phyloP scores from a whole-genome alignment of 1,284 basidiomycete species.

The Phylloporus sp. region DNA sequence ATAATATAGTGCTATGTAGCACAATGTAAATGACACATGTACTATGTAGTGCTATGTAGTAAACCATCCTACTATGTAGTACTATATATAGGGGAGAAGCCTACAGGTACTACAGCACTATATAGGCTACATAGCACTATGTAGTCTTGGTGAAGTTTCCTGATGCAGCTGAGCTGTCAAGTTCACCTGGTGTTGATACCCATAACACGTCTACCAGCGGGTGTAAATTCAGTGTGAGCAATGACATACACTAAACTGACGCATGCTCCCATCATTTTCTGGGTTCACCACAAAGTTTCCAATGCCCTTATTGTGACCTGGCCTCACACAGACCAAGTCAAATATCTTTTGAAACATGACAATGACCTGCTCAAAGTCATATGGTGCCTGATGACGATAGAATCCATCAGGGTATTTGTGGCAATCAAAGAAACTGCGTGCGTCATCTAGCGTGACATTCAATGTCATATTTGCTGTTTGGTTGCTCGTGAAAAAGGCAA shows the following conservation, averaged over 20 bases:
- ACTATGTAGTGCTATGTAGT: too few species aligned
- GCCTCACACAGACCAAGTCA: conserved; percentile 12
- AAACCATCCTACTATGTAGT: too few species aligned
- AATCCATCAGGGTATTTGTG: conserved; percentile 33
- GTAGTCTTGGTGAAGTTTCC: too few species aligned
- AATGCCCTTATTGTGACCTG: conserved; percentile 32
- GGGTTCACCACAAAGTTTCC: conserved; percentile 29
- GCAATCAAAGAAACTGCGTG: conserved; percentile 28
- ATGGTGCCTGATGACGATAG: conserved; percentile 31
- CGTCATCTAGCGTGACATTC: conserved; percentile 20
- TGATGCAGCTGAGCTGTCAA: conserved; percentile 28
- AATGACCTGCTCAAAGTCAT: conserved; percentile 10
- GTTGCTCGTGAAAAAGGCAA: conserved; percentile 39
- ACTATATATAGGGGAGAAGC: too few species aligned
- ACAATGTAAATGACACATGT: too few species aligned
- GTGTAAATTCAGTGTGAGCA: conserved; percentile 12
- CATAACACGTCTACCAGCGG: conserved; percentile 24
- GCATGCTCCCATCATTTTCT: conserved; percentile 23
- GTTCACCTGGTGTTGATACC: conserved; percentile 30
- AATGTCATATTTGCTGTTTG: conserved; percentile 31
- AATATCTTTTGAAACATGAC: conserved; percentile 8
- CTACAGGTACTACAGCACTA: too few species aligned
- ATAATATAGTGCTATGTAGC: conserved; percentile 17
- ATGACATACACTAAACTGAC: conserved; percentile 6
- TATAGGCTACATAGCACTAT: too few species aligned